Evolutionary conservation across 306 rosid genomes (phyloP), one percentile per base, ranked within the genome.

Genomic region (Macrotyloma uniflorum): DNA sequence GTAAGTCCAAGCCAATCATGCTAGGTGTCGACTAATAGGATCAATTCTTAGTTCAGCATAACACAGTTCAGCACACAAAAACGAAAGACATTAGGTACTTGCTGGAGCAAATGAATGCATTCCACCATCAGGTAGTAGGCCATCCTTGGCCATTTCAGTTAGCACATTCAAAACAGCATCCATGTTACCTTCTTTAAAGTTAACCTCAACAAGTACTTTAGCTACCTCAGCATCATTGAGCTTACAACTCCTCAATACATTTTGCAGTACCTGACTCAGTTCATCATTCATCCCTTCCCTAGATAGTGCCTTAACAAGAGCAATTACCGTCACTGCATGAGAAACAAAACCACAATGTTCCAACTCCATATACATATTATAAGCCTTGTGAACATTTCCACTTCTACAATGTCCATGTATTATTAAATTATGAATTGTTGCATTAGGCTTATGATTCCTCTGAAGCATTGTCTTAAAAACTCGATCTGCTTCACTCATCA

Each of bases 101-200:
- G 73, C 72, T 5, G 73, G 66, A 74, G 82, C 64, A 74, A 42
- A 58, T 64, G 86, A 63, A 64, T 46, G 67, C 63, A 70, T 67
- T 66, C 85, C 75, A 33, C 93, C 84, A 30, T 85, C 85, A 35
- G 97, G 97, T 74, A 94, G 96, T 35, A 94, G 85, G 79, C 97
- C 97, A 85, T 88, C 91, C 75, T 82, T 86, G 28, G 93, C 98
- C 97, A 94, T 92, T 63, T 88, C 97, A 13, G 86, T 83, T 42
- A 94, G 81, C 75, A 87, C 80, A 62, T 81, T 88, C 55, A 92
- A 83, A 76, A 89, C 95, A 38, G 77, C 93, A 74, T 92, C 95
- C 91, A 92, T 90, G 83, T 90, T 89, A 69, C 98, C 98, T 83
- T 92, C 97, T 86, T 85, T 90, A 42, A 88, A 87, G 87, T 92